Evolutionary conservation across 2,329 filamentous ascomycete genomes (phyloP).

Genomic region (Ceratocystis alfenasii): DNA sequence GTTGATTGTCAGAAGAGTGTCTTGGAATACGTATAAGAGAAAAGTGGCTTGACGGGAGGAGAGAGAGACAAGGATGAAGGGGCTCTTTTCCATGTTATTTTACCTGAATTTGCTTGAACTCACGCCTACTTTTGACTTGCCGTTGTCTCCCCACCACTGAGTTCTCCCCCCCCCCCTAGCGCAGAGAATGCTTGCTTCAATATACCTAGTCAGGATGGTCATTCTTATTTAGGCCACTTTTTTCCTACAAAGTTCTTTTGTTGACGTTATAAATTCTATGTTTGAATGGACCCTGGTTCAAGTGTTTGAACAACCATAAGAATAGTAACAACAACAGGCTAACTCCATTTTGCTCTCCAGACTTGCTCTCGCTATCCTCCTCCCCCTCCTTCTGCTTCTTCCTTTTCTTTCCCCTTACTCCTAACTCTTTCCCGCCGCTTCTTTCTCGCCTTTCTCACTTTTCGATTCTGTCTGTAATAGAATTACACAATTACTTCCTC

Average conservation of each 20-base stretch:
- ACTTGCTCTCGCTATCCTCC: not conserved
- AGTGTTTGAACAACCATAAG: conserved; percentile 10
- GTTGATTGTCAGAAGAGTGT: conserved; percentile 7
- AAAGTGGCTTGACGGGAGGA: not conserved
- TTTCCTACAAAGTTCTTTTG: conserved; percentile 4
- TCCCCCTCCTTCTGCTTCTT: not conserved
- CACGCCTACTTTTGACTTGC: not conserved
- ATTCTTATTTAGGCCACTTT: conserved; percentile 2
- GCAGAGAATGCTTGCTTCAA: not conserved
- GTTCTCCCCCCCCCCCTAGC: not conserved
- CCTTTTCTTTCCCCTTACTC: not conserved
- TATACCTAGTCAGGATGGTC: not conserved
- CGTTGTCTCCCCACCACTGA: not conserved
- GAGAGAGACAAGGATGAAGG: not conserved
- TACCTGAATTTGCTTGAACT: not conserved
- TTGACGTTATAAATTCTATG: not conserved
- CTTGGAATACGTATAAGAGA: not conserved
- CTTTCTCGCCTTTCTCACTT: not conserved
- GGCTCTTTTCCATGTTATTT: not conserved
- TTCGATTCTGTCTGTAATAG: not conserved
- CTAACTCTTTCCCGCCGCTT: not conserved
- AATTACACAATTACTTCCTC: too few species aligned
- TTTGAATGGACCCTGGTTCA: not conserved
- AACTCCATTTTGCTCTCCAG: not conserved
- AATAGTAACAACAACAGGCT: conserved; percentile 1